Evolutionary conservation across 306 rosid genomes (phyloP), one percentile per base, ranked within the genome.

Genomic region (Vicia villosa): DNA sequence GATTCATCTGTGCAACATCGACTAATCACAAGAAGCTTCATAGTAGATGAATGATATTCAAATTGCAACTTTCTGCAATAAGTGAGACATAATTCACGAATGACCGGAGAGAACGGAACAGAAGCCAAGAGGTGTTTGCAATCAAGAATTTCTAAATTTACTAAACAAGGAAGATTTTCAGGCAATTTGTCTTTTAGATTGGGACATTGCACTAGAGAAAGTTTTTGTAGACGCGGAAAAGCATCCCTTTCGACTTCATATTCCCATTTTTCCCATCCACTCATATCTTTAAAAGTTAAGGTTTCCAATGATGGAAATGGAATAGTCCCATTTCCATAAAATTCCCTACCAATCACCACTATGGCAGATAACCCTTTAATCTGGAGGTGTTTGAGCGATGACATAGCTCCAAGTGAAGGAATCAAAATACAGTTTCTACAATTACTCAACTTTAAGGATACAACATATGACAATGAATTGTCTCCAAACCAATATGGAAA

Each of bases 401-500:
- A 57, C 14, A 79, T 40, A 1, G 16, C 38, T 12, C 79, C 79
- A 43, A 68, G 55, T 1, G 76, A 15, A 21, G 83, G 76, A 5
- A 79, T 10, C 11, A 10, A 43, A 4, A 24, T 28, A 49, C 74
- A 77, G 26, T 36, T 8, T 13, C 14, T n/a, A 12, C 67, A 42
- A 3, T 45, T 16, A 0, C 2, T 24, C 37, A 71, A 73, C 15
- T 22, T 4, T 24, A 78, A 6, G 8, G 40, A 28, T n/a, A 47
- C 60, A 6, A 77, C 4, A 37, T 71, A 65, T 1, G 47, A 71
- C 5, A 77, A 54, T 15, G 73, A 57, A 56, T 14, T n/a, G 46
- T 37, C 68, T 24, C 82, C 57, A 36, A 78, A 49, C 82, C 77
- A 78, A 47, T 65, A 2, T 56, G 77, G 69, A 3, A 66, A 57